Conservation (phyloP, 305 asterid species). For the Solanum hybrid region DNA sequence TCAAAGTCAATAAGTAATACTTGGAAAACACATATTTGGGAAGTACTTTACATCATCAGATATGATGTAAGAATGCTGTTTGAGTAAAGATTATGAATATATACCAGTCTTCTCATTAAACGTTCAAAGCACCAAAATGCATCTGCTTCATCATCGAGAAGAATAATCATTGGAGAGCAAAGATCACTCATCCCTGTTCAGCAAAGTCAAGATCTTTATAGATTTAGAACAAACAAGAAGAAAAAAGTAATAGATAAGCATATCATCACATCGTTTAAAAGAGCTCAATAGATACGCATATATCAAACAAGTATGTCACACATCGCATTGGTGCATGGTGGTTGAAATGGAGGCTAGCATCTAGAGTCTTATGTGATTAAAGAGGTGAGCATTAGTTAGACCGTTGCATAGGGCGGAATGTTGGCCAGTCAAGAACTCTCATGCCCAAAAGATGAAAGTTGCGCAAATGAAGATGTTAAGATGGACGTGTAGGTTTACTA, state of each 20-base stretch:
- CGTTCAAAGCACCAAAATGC: conserved; percentile 98
- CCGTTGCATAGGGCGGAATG: neutral
- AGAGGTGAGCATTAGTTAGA: neutral
- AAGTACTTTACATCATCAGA: neutral
- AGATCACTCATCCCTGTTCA: conserved; percentile 95
- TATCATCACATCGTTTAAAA: neutral
- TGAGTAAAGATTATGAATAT: neutral
- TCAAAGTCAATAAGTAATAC: neutral
- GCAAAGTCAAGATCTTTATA: conserved; percentile 9
- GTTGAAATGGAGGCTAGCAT: neutral
- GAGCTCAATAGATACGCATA: neutral
- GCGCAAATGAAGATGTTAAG: neutral
- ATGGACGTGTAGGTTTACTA: neutral
- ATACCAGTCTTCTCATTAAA: conserved; percentile 83
- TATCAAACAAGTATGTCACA: neutral
- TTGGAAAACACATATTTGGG: neutral
- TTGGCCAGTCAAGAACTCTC: neutral
- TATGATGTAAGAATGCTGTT: neutral
- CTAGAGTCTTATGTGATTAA: neutral
- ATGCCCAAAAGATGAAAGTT: neutral
- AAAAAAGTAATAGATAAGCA: neutral
- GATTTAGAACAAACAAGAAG: neutral
- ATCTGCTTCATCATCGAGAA: conserved; percentile 94
- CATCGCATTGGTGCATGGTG: neutral
- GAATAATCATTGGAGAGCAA: conserved; percentile 94